These are phyloP conservation scores for Carex myosuroides DNA, from an alignment of 176 grass and related monocot species.

Conservation along the genomic window DNA sequence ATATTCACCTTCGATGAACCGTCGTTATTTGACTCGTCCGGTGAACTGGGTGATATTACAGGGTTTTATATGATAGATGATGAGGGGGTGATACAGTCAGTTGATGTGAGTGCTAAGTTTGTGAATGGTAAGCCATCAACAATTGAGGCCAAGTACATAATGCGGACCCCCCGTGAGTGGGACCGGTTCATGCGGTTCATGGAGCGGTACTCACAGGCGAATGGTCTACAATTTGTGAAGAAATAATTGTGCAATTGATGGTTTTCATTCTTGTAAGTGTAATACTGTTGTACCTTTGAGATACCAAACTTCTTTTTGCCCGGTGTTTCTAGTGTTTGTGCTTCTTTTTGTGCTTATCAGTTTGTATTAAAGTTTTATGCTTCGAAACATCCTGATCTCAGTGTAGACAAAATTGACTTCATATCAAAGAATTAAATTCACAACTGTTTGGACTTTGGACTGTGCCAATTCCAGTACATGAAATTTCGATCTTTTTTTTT, in stretches of 20 bases:
- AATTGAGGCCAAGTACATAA: conserved; percentile 77
- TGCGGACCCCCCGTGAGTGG: conserved; percentile 58
- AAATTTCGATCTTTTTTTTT: neutral
- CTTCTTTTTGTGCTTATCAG: neutral
- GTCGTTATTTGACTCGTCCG: conserved; percentile 77
- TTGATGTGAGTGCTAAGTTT: conserved; percentile 84
- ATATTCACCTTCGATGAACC: conserved; percentile 77
- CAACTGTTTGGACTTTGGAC: neutral
- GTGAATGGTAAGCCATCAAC: conserved; percentile 65
- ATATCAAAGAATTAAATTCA: neutral
- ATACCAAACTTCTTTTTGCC: neutral
- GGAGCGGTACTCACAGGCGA: conserved; percentile 89
- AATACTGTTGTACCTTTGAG: conserved; percentile 12
- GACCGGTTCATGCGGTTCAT: conserved; percentile 94
- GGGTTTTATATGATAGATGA: conserved; percentile 87
- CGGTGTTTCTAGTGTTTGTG: neutral
- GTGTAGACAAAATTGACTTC: neutral
- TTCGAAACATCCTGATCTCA: conserved; percentile 6
- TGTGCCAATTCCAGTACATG: neutral
- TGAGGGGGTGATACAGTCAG: conserved; percentile 71
- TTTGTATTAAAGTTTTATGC: neutral
- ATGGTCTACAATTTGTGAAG: conserved; percentile 78
- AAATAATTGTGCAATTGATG: conserved; percentile 32
- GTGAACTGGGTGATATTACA: conserved; percentile 91
- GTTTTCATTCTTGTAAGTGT: conserved; percentile 3